Percentiles rank a stretch among this genome's conserved stretches.
phyloP scores from a whole-genome alignment of 1,284 basidiomycete species.

The Mycena sp. region DNA sequence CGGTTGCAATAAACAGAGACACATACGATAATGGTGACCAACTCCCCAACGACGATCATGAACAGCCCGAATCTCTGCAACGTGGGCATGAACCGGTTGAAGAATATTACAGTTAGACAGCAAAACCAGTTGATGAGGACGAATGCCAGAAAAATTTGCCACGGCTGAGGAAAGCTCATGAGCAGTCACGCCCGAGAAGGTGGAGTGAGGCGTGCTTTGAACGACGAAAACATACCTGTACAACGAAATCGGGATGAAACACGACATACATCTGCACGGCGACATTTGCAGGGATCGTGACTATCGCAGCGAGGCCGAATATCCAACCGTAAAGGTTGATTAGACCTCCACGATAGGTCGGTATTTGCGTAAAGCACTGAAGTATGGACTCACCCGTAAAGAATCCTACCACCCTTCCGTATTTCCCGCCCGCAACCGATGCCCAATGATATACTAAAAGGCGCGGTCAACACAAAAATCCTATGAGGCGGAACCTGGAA shows the following conservation, averaged over 20 bases:
- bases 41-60: conserved; percentile 14
- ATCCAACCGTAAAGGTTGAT: conserved; percentile 20
- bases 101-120: conserved; percentile 18
- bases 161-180: conserved; percentile 12
- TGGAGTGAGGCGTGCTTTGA: not conserved
- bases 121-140: conserved; percentile 18
- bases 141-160: conserved; percentile 11
- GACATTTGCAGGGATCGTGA: conserved; percentile 15
- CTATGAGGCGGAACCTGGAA: conserved; percentile 3
- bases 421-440: conserved; percentile 21
- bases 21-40: conserved; percentile 20
- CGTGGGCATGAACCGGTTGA: conserved; percentile 17
- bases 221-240: conserved; percentile 13
- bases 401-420: conserved; percentile 17
- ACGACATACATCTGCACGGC: conserved; percentile 18
- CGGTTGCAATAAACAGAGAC: not conserved
- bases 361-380: not conserved
- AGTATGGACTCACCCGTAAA: conserved; percentile 14
- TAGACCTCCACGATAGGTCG: conserved; percentile 10
- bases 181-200: conserved; percentile 2
- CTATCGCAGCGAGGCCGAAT: conserved; percentile 15
- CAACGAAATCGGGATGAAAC: conserved; percentile 20
- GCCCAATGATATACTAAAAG: conserved; percentile 22
- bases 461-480: not conserved
- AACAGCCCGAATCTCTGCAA: conserved; percentile 15